Conservation (phyloP, 768 basidiomycete genomes). For the Mycena chlorophos region DNA sequence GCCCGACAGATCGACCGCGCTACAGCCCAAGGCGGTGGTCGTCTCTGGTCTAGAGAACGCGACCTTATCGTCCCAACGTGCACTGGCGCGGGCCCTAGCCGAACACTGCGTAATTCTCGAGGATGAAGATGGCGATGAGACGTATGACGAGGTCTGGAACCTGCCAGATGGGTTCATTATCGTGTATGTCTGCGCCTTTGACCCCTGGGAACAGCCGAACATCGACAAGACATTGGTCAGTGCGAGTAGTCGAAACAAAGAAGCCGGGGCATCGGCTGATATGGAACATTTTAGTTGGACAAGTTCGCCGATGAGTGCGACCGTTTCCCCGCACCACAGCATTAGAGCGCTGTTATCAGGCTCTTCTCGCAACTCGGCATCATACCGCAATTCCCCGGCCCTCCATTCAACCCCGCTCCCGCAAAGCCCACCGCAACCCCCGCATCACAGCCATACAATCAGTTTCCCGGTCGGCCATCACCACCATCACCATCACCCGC, state of each 20-base stretch:
- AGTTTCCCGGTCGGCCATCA: conserved; percentile 23
- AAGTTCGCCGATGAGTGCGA: conserved; percentile 77
- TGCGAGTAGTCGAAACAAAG: too few species aligned
- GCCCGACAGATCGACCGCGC: conserved; percentile 21
- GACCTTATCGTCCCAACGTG: conserved; percentile 52
- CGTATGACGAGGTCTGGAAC: conserved; percentile 47
- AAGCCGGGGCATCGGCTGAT: too few species aligned
- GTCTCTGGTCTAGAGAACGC: conserved; percentile 72
- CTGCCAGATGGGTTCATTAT: conserved; percentile 70
- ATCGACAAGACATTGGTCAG: conserved; percentile 68
- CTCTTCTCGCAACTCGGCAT: conserved; percentile 19
- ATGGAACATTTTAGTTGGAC: conserved; percentile 48
- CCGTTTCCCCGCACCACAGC: conserved; percentile 50
- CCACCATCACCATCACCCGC: conserved; percentile 30
- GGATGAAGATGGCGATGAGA: conserved; percentile 33
- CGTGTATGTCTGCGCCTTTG: conserved; percentile 69
- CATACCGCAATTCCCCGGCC: conserved; percentile 26
- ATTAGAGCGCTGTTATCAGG: conserved; percentile 31
- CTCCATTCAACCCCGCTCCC: conserved; percentile 27
- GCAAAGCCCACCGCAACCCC: conserved; percentile 21
- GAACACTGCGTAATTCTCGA: conserved; percentile 54
- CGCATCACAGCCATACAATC: conserved; percentile 30
- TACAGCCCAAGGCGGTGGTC: conserved; percentile 62
- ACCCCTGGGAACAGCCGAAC: conserved; percentile 62
- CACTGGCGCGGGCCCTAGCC: conserved; percentile 52